Evolutionary conservation across 306 rosid genomes (phyloP).

Genomic region (Oxytropis ochrocephala): DNA sequence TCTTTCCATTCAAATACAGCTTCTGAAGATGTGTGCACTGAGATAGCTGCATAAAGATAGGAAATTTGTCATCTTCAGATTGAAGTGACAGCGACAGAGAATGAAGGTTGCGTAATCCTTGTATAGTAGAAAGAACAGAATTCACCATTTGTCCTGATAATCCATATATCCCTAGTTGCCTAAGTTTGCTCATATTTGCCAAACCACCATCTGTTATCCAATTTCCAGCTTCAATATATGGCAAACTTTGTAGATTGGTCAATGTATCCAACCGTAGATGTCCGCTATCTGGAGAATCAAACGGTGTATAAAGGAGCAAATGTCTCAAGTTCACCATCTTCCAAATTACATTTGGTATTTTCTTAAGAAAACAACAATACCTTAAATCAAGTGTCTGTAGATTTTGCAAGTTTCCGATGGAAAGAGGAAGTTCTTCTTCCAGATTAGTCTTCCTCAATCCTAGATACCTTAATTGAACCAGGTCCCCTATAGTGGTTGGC

Average conservation of each 20-base stretch:
- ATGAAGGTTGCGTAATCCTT: slow-evolving; percentile 23
- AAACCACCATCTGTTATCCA: slow-evolving; percentile 36
- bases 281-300: slow-evolving; percentile 33
- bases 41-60: slow-evolving; percentile 37
- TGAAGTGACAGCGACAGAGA: slow-evolving; percentile 35
- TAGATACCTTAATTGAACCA: slow-evolving; percentile 40
- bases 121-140: slow-evolving; percentile 23
- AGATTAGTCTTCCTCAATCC: slow-evolving; percentile 40
- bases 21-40: slow-evolving; percentile 35
- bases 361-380: slow-evolving; percentile 37
- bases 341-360: slow-evolving; percentile 40
- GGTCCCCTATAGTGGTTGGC: slow-evolving; percentile 31
- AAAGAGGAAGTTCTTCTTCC: slow-evolving; percentile 31
- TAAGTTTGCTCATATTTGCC: slow-evolving; percentile 32
- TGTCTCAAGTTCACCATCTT: slow-evolving; percentile 41
- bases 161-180: slow-evolving; percentile 34
- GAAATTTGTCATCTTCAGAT: slow-evolving; percentile 40
- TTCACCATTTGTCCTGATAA: slow-evolving; percentile 28
- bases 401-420: slow-evolving; percentile 39
- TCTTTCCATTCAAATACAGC: slow-evolving; percentile 38
- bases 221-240: slow-evolving; percentile 42
- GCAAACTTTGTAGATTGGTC: slow-evolving; percentile 36
- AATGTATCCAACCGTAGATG: slow-evolving; percentile 41
- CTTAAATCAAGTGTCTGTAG: slow-evolving; percentile 46
- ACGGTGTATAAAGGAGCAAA: slow-evolving; percentile 36